Conservation (phyloP, 352 stramenopile species). For the Peronospora belbahrii region DNA sequence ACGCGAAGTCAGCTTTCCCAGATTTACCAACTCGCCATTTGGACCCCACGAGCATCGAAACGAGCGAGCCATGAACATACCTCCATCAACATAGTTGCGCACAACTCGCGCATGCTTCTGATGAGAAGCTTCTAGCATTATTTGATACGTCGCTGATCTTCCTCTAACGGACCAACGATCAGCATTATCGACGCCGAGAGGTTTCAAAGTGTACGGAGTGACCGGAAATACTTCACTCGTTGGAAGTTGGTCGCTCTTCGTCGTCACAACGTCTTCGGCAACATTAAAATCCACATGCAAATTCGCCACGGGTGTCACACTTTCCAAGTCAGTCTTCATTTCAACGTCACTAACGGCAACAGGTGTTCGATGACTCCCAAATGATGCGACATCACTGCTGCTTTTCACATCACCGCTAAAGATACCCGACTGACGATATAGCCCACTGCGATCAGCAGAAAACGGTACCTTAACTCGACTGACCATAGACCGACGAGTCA, state of each 20-base stretch:
- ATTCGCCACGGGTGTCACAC: slow-evolving; percentile 1
- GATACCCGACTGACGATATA: slow-evolving; percentile 44
- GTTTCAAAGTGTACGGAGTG: slow-evolving; percentile 22
- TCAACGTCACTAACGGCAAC: slow-evolving; percentile 9
- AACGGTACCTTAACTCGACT: slow-evolving; percentile 14
- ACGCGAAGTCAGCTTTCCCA: slow-evolving; percentile 35
- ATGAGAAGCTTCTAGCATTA: slow-evolving; percentile 44
- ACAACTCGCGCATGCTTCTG: slow-evolving; percentile 26
- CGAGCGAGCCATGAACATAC: slow-evolving; percentile 70
- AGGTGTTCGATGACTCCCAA: slow-evolving; percentile 18
- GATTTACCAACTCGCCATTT: slow-evolving; percentile 64
- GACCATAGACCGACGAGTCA: slow-evolving; percentile 16
- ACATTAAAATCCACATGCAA: slow-evolving; percentile 12
- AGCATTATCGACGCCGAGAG: slow-evolving; percentile 20
- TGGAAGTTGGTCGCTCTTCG: slow-evolving; percentile 16
- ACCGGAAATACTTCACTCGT: slow-evolving; percentile 37
- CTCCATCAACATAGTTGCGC: slow-evolving; percentile 49
- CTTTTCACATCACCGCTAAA: slow-evolving; percentile 20
- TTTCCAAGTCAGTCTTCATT: slow-evolving; percentile 6
- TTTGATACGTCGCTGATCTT: slow-evolving; percentile 63
- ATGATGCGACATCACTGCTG: slow-evolving; percentile 29
- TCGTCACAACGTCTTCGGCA: slow-evolving; percentile 11
- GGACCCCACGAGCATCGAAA: slow-evolving; percentile 80
- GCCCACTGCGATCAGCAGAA: slow-evolving; percentile 26
- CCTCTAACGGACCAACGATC: slow-evolving; percentile 18